Conservation (phyloP, 345 rosid genomes). For the Triadica sebifera region DNA sequence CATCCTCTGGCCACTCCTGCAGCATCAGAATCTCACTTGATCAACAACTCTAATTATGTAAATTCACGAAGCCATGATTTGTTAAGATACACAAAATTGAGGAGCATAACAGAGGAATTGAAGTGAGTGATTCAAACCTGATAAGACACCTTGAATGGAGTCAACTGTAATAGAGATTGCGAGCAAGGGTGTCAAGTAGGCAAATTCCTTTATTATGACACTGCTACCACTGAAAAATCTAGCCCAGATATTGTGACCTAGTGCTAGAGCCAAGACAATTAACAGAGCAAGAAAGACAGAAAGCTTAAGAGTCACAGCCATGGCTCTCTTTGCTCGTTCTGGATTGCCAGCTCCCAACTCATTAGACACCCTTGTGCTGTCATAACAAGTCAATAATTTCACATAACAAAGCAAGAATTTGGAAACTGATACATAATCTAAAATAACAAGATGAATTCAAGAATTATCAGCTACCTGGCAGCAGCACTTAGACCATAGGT, state of each 20-base stretch:
- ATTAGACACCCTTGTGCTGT: constrained; percentile 81
- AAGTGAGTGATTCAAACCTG: constrained; percentile 37
- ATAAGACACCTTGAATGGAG: constrained; percentile 58
- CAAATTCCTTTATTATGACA: constrained; percentile 42
- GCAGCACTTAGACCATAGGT: constrained; percentile 76
- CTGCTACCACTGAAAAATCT: constrained; percentile 49
- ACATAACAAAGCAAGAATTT: neutral
- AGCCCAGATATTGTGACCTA: constrained; percentile 63
- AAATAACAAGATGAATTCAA: neutral
- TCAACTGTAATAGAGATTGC: constrained; percentile 55
- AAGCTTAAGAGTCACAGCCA: constrained; percentile 16
- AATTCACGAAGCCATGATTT: no score
- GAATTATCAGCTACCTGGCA: constrained; percentile 51
- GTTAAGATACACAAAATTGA: neutral
- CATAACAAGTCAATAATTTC: neutral
- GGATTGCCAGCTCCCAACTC: constrained; percentile 63
- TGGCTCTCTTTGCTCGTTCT: constrained; percentile 13
- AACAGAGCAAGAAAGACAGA: constrained; percentile 47
- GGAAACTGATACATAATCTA: neutral
- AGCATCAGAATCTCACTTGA: neutral
- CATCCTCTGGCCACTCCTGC: constrained; percentile 75
- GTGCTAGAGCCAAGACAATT: constrained; percentile 37
- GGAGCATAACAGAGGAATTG: neutral
- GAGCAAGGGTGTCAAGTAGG: constrained; percentile 55
- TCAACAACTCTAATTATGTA: neutral